phyloP scores from a whole-genome alignment of 345 rosid species.

The Theobroma cacao region DNA sequence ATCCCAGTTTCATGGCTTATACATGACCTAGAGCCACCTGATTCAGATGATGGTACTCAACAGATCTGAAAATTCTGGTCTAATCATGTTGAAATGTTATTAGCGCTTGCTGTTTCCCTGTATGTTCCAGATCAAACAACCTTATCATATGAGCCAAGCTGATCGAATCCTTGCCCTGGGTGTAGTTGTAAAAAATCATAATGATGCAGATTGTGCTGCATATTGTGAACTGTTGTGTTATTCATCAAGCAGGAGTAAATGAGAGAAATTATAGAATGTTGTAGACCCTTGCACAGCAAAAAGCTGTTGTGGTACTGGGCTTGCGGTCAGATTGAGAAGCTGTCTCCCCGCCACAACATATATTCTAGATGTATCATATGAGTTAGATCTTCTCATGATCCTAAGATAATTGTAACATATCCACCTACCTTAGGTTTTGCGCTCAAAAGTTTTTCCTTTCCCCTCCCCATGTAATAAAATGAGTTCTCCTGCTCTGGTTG shows the following conservation, averaged over 20 bases:
- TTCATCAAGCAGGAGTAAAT: background rate
- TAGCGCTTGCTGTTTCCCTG: background rate
- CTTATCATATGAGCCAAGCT: background rate
- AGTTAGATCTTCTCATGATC: conserved; percentile 1
- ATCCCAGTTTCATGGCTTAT: conserved; percentile 16
- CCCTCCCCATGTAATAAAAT: background rate
- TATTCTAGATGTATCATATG: conserved; percentile 4
- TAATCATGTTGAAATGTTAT: background rate
- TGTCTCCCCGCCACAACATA: background rate
- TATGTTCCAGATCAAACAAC: conserved; percentile 5
- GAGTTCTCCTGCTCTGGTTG: background rate
- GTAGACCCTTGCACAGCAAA: background rate
- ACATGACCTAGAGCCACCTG: conserved; percentile 7
- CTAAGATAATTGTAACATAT: conserved; percentile 8
- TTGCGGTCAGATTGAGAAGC: background rate
- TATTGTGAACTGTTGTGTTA: background rate
- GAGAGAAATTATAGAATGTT: background rate
- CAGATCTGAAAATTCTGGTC: background rate
- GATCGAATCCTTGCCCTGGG: background rate
- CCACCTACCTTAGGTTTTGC: background rate
- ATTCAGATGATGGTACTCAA: conserved; percentile 7
- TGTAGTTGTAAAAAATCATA: conserved; percentile 2
- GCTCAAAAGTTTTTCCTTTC: background rate
- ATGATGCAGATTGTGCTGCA: background rate
- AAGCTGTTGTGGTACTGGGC: background rate